Evolutionary conservation across 192 early-diverging fungal genomes (phyloP), one percentile per base, ranked within the genome.

Genomic region (Geranomyces variabilis): DNA sequence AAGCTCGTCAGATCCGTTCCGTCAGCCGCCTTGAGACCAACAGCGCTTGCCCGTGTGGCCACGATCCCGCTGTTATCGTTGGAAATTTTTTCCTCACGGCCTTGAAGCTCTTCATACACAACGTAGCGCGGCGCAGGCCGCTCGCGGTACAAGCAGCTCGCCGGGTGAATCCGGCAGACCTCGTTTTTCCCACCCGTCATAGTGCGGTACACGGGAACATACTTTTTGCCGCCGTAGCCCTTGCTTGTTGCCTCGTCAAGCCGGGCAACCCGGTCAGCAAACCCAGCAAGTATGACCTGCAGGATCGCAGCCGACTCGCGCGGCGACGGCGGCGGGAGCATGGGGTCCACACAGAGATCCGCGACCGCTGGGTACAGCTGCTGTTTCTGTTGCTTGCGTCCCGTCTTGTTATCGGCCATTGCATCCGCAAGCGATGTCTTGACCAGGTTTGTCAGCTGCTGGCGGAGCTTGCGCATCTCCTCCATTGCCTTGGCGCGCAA

Each of bases 221-320:
- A 69, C 26, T 76, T 67, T 57, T 83, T 77, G 8, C 67, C 77
- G 21, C 55, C 68, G 13, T 53, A 64, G 21, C 71, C 66, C 10
- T 63, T 53, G n/a, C 48, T 57, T 1, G 68, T 53, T 44, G 67
- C 76, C 10, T 70, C 69, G 51, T 81, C 79, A 1, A 93, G 88
- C 55, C 90, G 79, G 0, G 97, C 97, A n/a, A 99, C 86, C 9
- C 91, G 92, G 70, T 99, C 97, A 58, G 94, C 86, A 59, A 93
- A 97, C 0, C 95, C 94, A 1, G 93, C 87, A 1, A 96, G 81
- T 4, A 98, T 73, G 49, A 97, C 86, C 77, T 99, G 96, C 14
- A 91, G 90, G 17, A 99, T 79, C 7, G 90, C 83, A 10, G 84
- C 87, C 66, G 87, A 81, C 71, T 97, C 67, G 29, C 60, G 19